phyloP scores from a whole-genome alignment of 441 rosid genomes.

The Euphorbia celastroides region DNA sequence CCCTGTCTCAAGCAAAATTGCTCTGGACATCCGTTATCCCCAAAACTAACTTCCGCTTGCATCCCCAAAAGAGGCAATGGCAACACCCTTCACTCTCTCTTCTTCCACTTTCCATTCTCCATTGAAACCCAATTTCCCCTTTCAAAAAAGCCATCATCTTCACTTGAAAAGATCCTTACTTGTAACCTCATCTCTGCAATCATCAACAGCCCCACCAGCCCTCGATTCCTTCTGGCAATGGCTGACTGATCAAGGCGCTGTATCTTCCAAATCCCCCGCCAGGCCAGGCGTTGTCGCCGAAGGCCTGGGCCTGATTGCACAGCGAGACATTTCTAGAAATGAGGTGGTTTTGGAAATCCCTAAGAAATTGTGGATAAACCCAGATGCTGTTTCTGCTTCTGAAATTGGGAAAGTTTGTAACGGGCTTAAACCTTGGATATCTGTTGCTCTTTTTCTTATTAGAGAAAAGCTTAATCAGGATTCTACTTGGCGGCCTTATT shows the following conservation, averaged over 20 bases:
- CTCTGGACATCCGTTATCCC: no score
- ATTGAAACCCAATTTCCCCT: conserved; percentile 16
- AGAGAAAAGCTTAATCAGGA: conserved; percentile 63
- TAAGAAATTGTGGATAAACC: conserved; percentile 80
- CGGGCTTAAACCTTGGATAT: conserved; percentile 83
- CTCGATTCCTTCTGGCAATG: conserved; percentile 75
- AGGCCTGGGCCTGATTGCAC: conserved; percentile 82
- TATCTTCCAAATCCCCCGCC: conserved; percentile 53
- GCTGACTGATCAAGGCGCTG: conserved; percentile 60
- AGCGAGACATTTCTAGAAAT: conserved; percentile 63
- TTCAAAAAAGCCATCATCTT: conserved; percentile 19
- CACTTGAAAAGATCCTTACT: conserved; percentile 29
- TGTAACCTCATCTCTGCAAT: conserved; percentile 25
- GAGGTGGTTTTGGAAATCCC: conserved; percentile 93
- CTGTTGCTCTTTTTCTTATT: conserved; percentile 78
- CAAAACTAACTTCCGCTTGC: not conserved
- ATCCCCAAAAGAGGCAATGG: conserved; percentile 17
- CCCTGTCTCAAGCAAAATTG: no score
- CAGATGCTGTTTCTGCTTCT: conserved; percentile 68
- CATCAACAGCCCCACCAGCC: conserved; percentile 24
- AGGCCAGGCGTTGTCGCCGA: conserved; percentile 56
- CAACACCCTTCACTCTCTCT: conserved; percentile 23
- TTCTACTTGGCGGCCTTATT: conserved; percentile 67
- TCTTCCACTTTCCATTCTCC: conserved; percentile 26
- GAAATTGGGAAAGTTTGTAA: conserved; percentile 69